Conservation (phyloP, 2,329 filamentous ascomycete genomes). For the Clathrospora elynae region DNA sequence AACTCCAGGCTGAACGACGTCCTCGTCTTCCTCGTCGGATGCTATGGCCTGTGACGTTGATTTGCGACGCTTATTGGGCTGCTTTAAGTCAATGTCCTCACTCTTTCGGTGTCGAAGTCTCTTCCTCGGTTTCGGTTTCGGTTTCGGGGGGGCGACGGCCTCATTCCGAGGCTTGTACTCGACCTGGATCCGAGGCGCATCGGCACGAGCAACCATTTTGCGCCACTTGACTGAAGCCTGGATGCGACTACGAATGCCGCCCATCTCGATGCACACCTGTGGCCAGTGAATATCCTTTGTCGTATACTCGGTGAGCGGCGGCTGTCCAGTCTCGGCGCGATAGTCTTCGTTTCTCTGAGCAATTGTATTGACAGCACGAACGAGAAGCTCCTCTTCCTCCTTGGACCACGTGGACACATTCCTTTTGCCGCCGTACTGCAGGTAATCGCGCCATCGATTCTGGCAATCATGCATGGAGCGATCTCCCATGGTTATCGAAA, state of each 20-base stretch:
- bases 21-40: not conserved
- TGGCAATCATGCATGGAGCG: constrained; percentile 69
- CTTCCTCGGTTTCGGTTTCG: not conserved
- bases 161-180: constrained; percentile 17
- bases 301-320: constrained; percentile 48
- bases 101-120: not conserved
- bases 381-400: constrained; percentile 63
- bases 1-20: not conserved
- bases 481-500: constrained; percentile 64
- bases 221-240: constrained; percentile 74
- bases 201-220: constrained; percentile 15
- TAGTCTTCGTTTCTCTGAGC: constrained; percentile 52
- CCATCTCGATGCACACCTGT: constrained; percentile 66
- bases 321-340: constrained; percentile 22
- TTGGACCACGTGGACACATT: constrained; percentile 64
- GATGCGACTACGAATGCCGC: constrained; percentile 64
- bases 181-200: constrained; percentile 14
- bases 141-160: not conserved
- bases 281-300: constrained; percentile 69
- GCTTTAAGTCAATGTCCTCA: not conserved
- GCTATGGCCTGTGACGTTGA: constrained; percentile 3
- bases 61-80: not conserved
- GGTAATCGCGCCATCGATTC: constrained; percentile 72
- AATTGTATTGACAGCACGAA: constrained; percentile 60
- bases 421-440: constrained; percentile 62